Conservation (phyloP, 2,329 filamentous ascomycete genomes). For the Trichoderma simmonsii region DNA sequence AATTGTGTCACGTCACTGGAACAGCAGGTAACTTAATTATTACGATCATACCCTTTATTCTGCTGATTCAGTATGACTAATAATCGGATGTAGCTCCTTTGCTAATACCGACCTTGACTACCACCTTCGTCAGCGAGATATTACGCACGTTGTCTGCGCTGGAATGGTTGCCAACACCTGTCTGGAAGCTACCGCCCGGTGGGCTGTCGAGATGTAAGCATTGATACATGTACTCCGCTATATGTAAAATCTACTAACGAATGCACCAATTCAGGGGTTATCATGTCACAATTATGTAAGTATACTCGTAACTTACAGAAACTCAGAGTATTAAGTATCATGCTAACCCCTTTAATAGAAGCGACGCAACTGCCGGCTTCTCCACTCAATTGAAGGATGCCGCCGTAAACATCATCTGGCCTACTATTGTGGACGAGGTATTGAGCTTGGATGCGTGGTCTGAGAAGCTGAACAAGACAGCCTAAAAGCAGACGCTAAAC, state of each 20-base stretch:
- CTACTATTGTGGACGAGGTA: constrained; percentile 15
- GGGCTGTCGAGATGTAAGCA: constrained; percentile 21
- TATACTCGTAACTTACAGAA: not conserved
- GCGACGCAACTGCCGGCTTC: constrained; percentile 17
- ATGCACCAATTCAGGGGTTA: not conserved
- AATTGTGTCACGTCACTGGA: constrained; percentile 18
- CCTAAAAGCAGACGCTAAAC: not conserved
- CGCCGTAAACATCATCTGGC: constrained; percentile 15
- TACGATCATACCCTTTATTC: too few relatives aligned
- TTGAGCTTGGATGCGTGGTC: not conserved
- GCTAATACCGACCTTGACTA: constrained; percentile 14
- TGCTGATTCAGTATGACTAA: not conserved
- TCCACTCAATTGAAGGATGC: constrained; percentile 6
- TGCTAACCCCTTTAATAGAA: not conserved
- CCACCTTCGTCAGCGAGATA: constrained; percentile 14
- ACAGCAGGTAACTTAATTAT: not conserved
- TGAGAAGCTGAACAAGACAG: not conserved
- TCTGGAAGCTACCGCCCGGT: constrained; percentile 21
- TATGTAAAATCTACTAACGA: not conserved
- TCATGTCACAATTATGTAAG: constrained; percentile 15
- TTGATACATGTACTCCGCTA: too few relatives aligned
- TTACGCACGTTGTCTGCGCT: constrained; percentile 21
- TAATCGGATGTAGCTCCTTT: not conserved
- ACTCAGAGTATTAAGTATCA: not conserved
- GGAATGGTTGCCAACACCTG: constrained; percentile 23